These are phyloP conservation scores for Antrodiella citrinella DNA, from an alignment of 768 basidiomycete species.

Conservation along the genomic window DNA sequence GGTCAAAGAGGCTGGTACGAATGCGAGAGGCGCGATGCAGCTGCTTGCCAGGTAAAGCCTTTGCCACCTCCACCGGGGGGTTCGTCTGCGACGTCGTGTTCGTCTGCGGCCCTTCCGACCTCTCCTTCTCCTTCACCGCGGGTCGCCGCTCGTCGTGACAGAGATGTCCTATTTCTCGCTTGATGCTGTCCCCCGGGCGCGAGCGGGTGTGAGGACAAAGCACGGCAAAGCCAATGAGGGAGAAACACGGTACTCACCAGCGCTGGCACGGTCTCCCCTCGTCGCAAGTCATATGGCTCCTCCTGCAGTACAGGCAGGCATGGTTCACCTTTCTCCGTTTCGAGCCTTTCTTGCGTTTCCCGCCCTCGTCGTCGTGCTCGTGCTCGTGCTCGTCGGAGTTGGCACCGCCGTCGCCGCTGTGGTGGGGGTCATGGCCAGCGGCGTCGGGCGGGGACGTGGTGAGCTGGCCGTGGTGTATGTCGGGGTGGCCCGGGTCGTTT, in stretches of 20 bases:
- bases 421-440: slow-evolving; percentile 10
- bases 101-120: not conserved
- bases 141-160: slow-evolving; percentile 81
- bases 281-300: slow-evolving; percentile 91
- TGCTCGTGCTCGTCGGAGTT: slow-evolving; percentile 19
- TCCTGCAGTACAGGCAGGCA: slow-evolving; percentile 87
- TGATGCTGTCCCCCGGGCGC: slow-evolving; percentile 56
- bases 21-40: not conserved
- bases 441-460: not conserved
- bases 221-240: slow-evolving; percentile 1
- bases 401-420: slow-evolving; percentile 7
- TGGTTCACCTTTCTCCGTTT: slow-evolving; percentile 86
- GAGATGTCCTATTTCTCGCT: slow-evolving; percentile 91
- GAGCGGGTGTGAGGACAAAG: slow-evolving; percentile 4
- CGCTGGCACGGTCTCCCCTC: slow-evolving; percentile 87
- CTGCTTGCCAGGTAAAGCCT: slow-evolving; percentile 19
- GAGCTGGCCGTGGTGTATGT: slow-evolving; percentile 16
- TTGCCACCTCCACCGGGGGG: slow-evolving; percentile 18
- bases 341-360: slow-evolving; percentile 35
- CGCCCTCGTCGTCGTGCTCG: slow-evolving; percentile 24
- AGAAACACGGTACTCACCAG: slow-evolving; percentile 50
- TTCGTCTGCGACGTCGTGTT: slow-evolving; percentile 7
- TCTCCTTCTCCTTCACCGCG: slow-evolving; percentile 32
- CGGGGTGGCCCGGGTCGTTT: slow-evolving; percentile 23
- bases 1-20: slow-evolving; percentile 2